Conservation (phyloP, 345 rosid species). For the Sapria himalayana region DNA sequence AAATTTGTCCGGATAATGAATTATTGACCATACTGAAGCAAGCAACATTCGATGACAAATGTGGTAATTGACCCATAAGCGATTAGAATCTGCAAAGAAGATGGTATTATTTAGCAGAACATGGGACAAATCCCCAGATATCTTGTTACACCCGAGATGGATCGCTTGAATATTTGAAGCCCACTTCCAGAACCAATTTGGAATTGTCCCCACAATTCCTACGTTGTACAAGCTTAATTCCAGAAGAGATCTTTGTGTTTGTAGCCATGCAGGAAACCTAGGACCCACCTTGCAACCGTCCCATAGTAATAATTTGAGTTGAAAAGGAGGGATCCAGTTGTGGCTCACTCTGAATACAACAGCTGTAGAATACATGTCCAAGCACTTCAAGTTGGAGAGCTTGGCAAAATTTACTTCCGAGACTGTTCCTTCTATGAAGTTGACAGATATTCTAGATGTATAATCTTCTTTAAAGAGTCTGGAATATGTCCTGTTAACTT, state of each 20-base stretch:
- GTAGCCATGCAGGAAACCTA: conserved; percentile 8
- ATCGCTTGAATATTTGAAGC: conserved; percentile 1
- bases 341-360: not conserved
- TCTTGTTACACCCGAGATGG: conserved; percentile 10
- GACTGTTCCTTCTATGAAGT: conserved; percentile 6
- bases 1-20: conserved; percentile 8
- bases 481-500: too few species aligned
- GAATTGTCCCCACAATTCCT: conserved; percentile 6
- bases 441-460: too few species aligned
- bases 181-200: conserved; percentile 9
- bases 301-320: not conserved
- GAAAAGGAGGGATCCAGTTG: conserved; percentile 5
- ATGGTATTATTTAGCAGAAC: not conserved
- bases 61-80: conserved; percentile 9
- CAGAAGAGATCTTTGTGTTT: not conserved
- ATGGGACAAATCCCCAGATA: conserved; percentile 11
- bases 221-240: conserved; percentile 6
- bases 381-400: not conserved
- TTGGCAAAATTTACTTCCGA: conserved; percentile 6
- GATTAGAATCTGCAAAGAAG: conserved; percentile 10
- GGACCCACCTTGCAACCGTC: conserved; percentile 5
- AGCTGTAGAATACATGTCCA: not conserved
- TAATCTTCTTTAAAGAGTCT: too few species aligned
- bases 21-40: conserved; percentile 10
- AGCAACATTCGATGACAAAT: conserved; percentile 2